Evolutionary conservation across 148 eudicot species (phyloP).

Genomic region (Diospyros kaki): DNA sequence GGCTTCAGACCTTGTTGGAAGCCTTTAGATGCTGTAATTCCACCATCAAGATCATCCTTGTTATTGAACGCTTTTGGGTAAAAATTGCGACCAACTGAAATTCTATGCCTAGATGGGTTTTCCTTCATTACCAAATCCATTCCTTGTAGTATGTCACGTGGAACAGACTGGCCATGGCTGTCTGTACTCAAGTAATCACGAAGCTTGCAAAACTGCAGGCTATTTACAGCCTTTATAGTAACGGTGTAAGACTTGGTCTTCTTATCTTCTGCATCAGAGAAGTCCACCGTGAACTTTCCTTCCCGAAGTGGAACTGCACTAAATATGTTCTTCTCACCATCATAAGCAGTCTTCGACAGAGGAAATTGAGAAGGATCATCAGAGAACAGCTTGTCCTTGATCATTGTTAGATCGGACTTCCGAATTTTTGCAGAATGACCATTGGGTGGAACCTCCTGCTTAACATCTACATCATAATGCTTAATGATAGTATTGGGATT

Average conservation of each 20-base stretch:
- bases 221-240: slow-evolving; percentile 37
- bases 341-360: slow-evolving; percentile 44
- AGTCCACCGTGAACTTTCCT: slow-evolving; percentile 39
- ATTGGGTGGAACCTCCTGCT: slow-evolving; percentile 26
- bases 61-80: no score
- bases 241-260: slow-evolving; percentile 31
- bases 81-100: slow-evolving; percentile 3
- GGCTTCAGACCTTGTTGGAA: no score
- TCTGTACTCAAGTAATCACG: slow-evolving; percentile 39
- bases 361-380: slow-evolving; percentile 34
- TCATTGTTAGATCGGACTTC: slow-evolving; percentile 34
- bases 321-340: slow-evolving; percentile 68
- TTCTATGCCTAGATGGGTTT: slow-evolving; percentile 41
- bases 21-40: no score
- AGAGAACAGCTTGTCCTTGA: slow-evolving; percentile 43
- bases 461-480: slow-evolving; percentile 62
- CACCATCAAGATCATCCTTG: no score
- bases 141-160: slow-evolving; percentile 66
- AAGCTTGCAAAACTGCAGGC: slow-evolving; percentile 49
- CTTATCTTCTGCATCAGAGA: slow-evolving; percentile 39
- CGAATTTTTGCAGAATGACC: slow-evolving; percentile 29
- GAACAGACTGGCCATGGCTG: slow-evolving; percentile 20
- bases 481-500: slow-evolving; percentile 27
- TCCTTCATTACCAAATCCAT: slow-evolving; percentile 78
- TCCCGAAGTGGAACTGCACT: slow-evolving; percentile 45